These are phyloP conservation scores for Ogataea ramenticola DNA, from an alignment of 805 yeast genomes.

Conservation along the genomic window DNA sequence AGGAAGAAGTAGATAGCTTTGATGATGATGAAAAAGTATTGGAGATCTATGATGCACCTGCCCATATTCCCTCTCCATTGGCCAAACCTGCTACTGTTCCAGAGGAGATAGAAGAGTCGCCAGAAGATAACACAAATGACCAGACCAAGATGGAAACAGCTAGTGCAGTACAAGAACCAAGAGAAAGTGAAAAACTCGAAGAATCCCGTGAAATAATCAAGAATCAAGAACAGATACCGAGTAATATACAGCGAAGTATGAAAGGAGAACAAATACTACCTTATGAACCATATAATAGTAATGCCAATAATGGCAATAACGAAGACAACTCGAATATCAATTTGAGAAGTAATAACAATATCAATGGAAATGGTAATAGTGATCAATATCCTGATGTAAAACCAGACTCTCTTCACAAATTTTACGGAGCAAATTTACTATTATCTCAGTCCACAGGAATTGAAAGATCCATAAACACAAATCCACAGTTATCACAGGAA, in stretches of 20 bases:
- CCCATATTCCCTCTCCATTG: not conserved
- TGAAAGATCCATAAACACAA: slow-evolving; percentile 25
- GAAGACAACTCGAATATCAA: no score
- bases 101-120: not conserved
- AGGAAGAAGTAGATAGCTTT: slow-evolving; percentile 36
- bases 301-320: no score
- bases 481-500: not conserved
- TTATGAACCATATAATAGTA: not conserved
- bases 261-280: no score
- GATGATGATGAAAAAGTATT: slow-evolving; percentile 27
- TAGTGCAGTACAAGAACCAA: no score
- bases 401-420: slow-evolving; percentile 1
- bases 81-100: not conserved
- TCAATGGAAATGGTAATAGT: not conserved
- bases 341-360: no score
- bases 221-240: no score
- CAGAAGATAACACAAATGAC: not conserved
- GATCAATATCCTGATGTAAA: not conserved
- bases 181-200: not conserved
- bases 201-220: slow-evolving; percentile 2
- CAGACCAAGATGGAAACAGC: not conserved
- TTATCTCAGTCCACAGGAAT: slow-evolving; percentile 49
- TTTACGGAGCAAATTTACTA: slow-evolving; percentile 12
- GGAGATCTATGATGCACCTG: slow-evolving; percentile 7
- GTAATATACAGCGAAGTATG: no score